Base-by-base conservation (phyloP, 176 grass and related monocot species). In the Juncus effusus region DNA sequence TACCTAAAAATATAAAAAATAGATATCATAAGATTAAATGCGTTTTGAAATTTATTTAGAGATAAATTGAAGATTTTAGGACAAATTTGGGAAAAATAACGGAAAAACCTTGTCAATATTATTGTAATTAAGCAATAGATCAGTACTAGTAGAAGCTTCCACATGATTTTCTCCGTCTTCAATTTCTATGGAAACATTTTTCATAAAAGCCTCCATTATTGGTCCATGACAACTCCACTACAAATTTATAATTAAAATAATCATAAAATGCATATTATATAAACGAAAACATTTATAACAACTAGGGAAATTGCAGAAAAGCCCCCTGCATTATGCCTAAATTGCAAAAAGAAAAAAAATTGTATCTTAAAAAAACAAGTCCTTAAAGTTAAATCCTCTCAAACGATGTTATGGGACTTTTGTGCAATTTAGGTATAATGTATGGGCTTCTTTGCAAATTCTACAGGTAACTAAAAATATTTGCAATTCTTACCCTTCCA, bases 61-160 rank as follows among this genome's bases (percentile, higher is more conserved):
- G 19, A 28, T 28, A 28, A n/a, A n/a, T n/a, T n/a, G n/a, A n/a
- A 28, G 19, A 28, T 28, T 28, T 28, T 28, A 28, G 19, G 0
- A 28, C 19, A 1, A 28, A 28, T 28, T 28, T 28, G 19, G 19
- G 19, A 28, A 28, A 28, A 28, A 28, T 28, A 1, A 28, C 1
- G 19, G 61, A 54, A 51, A 80, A 85, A 91, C 93, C 93, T 96
- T 96, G 68, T 96, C 93, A 75, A 96, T 91, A 38, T 96, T 96
- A 61, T 91, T 96, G 77, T 96, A 96, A 62, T 96, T 96, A 80
- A 96, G 61, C 78, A 96, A 73, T 72, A 96, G 78, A 72, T 96
- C 79, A 86, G 81, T 84, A 86, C 40, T 69, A 55, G 63, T 58
- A 70, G 80, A 96, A 77, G 84, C 72, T 77, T 96, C 82, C 67